Percentiles rank a stretch among this genome's conserved stretches.
These are phyloP conservation scores for Asterophora parasitica DNA, from an alignment of 768 basidiomycete genomes.

Conservation along the genomic window DNA sequence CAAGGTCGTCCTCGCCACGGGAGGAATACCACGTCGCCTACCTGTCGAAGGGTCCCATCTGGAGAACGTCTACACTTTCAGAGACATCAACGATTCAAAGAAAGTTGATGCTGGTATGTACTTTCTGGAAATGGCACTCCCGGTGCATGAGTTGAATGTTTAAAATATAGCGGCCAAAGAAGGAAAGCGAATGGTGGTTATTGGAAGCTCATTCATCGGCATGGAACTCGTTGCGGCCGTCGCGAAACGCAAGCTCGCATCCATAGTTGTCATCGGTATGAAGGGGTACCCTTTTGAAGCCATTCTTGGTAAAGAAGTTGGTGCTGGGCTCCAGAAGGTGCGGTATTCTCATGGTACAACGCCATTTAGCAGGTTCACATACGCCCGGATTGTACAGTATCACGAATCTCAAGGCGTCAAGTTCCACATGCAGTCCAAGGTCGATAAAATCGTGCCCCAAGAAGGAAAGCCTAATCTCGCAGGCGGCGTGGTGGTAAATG, in stretches of 20 bases:
- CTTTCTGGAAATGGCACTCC: not conserved
- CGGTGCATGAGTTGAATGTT: not conserved
- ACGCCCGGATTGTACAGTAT: conserved; percentile 37
- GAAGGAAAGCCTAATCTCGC: conserved; percentile 51
- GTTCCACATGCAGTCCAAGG: conserved; percentile 73
- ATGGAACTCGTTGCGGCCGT: conserved; percentile 88
- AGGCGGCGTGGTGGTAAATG: conserved; percentile 61
- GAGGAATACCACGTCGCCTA: conserved; percentile 66
- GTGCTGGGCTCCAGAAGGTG: conserved; percentile 73
- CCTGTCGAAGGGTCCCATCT: conserved; percentile 74
- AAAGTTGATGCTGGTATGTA: conserved; percentile 61
- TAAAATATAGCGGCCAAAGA: conserved; percentile 51
- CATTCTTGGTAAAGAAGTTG: conserved; percentile 80
- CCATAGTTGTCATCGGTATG: conserved; percentile 82
- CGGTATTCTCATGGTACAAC: not conserved
- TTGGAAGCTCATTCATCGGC: conserved; percentile 88
- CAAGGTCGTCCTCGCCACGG: conserved; percentile 74
- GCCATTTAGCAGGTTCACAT: not conserved
- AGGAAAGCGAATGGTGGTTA: conserved; percentile 72
- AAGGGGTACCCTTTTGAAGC: conserved; percentile 75
- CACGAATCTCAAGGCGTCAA: conserved; percentile 80
- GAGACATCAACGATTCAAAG: conserved; percentile 66
- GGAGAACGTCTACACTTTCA: conserved; percentile 72
- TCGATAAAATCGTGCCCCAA: conserved; percentile 61
- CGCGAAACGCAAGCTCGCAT: conserved; percentile 68